Percentiles rank a stretch among this genome's conserved stretches.
These are phyloP conservation scores for Leccinum huronense DNA, from an alignment of 1,284 basidiomycete species.

Conservation along the genomic window DNA sequence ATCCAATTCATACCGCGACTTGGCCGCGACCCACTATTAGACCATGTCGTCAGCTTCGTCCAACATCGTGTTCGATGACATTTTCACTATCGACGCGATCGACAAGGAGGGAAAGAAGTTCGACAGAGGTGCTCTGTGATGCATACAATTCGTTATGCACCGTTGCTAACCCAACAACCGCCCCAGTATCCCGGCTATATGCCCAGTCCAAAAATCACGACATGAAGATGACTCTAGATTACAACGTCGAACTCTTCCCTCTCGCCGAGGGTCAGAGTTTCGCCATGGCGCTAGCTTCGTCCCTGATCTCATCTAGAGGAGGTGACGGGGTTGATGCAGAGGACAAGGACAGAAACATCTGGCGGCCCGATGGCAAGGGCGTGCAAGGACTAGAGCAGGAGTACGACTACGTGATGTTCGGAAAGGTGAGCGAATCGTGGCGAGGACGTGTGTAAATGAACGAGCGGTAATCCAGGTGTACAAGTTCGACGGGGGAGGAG, in stretches of 20 bases:
- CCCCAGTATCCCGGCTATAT: conserved; percentile 75
- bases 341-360: conserved; percentile 75
- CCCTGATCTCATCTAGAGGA: conserved; percentile 65
- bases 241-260: conserved; percentile 86
- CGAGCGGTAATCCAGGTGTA: conserved; percentile 68
- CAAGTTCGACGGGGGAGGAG: conserved; percentile 90
- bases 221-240: conserved; percentile 89
- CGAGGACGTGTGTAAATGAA: conserved; percentile 14
- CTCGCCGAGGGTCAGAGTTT: conserved; percentile 71
- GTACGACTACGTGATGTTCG: conserved; percentile 99
- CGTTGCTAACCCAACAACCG: conserved; percentile 11
- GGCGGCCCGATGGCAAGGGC: conserved; percentile 88
- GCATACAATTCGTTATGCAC: conserved; percentile 4
- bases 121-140: conserved; percentile 75
- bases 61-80: conserved; percentile 85
- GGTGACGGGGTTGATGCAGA: conserved; percentile 49
- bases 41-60: conserved; percentile 65
- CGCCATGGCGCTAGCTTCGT: conserved; percentile 84
- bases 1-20: neutral
- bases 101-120: conserved; percentile 97
- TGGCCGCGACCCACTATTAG: neutral
- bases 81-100: conserved; percentile 81
- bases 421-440: conserved; percentile 66
- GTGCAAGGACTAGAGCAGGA: conserved; percentile 89
- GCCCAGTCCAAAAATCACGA: conserved; percentile 84